These are phyloP conservation scores for Rosa persica DNA, from an alignment of 306 rosid species.

Conservation along the genomic window DNA sequence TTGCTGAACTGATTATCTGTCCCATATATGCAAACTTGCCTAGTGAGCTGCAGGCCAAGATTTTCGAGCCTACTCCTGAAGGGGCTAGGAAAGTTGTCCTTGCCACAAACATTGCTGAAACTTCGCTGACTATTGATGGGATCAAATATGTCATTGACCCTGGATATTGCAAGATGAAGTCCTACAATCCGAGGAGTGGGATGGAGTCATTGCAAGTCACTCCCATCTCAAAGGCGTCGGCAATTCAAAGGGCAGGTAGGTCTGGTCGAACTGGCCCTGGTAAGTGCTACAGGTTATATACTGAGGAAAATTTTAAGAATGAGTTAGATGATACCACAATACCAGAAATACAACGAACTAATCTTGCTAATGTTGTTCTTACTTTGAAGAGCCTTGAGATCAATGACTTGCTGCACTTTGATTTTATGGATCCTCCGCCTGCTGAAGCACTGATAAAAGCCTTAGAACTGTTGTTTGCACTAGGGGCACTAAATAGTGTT, in stretches of 20 bases:
- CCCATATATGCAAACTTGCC: conserved; percentile 93
- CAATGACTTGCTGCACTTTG: conserved; percentile 69
- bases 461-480: conserved; percentile 75
- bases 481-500: conserved; percentile 70
- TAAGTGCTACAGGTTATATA: conserved; percentile 82
- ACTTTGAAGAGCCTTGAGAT: conserved; percentile 84
- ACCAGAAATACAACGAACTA: conserved; percentile 89
- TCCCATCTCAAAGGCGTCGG: conserved; percentile 92
- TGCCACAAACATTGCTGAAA: conserved; percentile 95
- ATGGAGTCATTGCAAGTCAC: conserved; percentile 81
- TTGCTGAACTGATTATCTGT: conserved; percentile 84
- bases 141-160: conserved; percentile 93
- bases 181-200: conserved; percentile 83
- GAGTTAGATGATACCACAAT: conserved; percentile 76
- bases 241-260: conserved; percentile 84
- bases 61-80: conserved; percentile 89
- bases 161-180: conserved; percentile 71
- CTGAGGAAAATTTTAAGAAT: conserved; percentile 56
- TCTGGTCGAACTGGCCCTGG: conserved; percentile 94
- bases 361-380: conserved; percentile 87
- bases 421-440: conserved; percentile 96
- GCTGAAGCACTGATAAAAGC: conserved; percentile 83
- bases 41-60: conserved; percentile 79
- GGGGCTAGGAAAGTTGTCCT: conserved; percentile 92
- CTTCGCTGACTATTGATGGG: conserved; percentile 93